Evolutionary conservation across 2,329 filamentous ascomycete species (phyloP).

Genomic region (Immersiporthe knoxdaviesiana): DNA sequence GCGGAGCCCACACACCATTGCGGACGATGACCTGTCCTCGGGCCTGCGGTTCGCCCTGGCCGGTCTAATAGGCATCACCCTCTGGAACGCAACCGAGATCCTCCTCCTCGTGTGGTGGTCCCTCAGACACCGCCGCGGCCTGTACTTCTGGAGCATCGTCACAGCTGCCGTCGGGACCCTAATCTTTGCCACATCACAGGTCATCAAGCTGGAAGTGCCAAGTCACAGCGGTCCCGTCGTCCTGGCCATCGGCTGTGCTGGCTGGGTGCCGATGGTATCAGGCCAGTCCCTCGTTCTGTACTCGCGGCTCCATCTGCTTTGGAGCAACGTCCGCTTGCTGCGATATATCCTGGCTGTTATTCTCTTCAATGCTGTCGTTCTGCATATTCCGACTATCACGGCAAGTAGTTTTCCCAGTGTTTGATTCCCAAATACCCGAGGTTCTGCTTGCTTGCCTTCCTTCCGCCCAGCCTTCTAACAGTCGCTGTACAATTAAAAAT

Average conservation of each 20-base stretch:
- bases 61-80: constrained; percentile 17
- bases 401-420: constrained; percentile 38
- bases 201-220: constrained; percentile 15
- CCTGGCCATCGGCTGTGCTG: constrained; percentile 10
- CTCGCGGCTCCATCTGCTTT: constrained; percentile 63
- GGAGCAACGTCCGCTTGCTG: constrained; percentile 51
- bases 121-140: constrained; percentile 7
- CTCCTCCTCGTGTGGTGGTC: constrained; percentile 20
- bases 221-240: constrained; percentile 2
- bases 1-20: neutral
- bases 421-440: neutral
- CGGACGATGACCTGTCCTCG: neutral
- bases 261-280: constrained; percentile 61
- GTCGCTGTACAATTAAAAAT: neutral
- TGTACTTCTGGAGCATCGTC: constrained; percentile 24
- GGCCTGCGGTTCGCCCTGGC: constrained; percentile 13
- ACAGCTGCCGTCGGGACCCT: constrained; percentile 15
- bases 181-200: constrained; percentile 16
- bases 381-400: constrained; percentile 58
- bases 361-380: constrained; percentile 54
- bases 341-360: constrained; percentile 59
- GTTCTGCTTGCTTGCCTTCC: too few relatives aligned
- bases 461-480: neutral
- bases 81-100: constrained; percentile 24
- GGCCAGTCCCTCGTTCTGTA: constrained; percentile 62